Evolutionary conservation across 2,329 filamentous ascomycete genomes (phyloP).

Genomic region (Clonostachys solani): DNA sequence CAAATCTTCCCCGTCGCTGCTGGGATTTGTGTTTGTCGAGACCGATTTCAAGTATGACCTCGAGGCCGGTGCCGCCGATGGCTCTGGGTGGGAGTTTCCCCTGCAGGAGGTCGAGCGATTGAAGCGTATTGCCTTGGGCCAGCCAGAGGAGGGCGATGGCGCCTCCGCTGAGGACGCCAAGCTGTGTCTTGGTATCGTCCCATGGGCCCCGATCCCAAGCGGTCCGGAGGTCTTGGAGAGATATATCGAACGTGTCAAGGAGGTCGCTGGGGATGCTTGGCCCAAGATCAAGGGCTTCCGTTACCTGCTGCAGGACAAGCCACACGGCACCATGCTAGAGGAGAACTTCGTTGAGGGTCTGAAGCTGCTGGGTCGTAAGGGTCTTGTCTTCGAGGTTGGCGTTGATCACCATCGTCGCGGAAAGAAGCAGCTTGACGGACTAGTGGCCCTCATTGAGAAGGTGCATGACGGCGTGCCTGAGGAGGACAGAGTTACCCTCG

Average conservation of each 20-base stretch:
- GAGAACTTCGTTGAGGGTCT: constrained; percentile 61
- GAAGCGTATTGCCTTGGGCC: constrained; percentile 59
- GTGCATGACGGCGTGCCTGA: constrained; percentile 59
- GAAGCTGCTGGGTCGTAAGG: constrained; percentile 58
- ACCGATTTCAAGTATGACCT: constrained; percentile 68
- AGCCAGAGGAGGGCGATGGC: constrained; percentile 60
- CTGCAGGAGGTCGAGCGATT: constrained; percentile 70
- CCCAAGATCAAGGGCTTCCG: constrained; percentile 71
- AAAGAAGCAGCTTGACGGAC: constrained; percentile 67
- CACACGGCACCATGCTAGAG: constrained; percentile 58
- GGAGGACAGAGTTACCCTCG: constrained; percentile 57
- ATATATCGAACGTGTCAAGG: constrained; percentile 61
- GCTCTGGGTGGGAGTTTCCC: constrained; percentile 60
- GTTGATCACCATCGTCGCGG: constrained; percentile 78
- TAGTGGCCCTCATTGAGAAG: constrained; percentile 63
- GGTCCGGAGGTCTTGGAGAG: constrained; percentile 53
- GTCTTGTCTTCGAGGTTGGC: constrained; percentile 75
- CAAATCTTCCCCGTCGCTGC: constrained; percentile 35
- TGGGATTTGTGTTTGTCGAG: constrained; percentile 80
- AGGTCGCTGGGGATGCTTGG: constrained; percentile 62
- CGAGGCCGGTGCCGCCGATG: constrained; percentile 35
- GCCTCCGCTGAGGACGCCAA: constrained; percentile 38
- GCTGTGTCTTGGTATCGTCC: constrained; percentile 66
- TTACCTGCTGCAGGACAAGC: constrained; percentile 78
- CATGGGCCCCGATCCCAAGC: constrained; percentile 80